Conservation (phyloP, 2,329 filamentous ascomycete species). For the Aspergillus pseudoterreus region DNA sequence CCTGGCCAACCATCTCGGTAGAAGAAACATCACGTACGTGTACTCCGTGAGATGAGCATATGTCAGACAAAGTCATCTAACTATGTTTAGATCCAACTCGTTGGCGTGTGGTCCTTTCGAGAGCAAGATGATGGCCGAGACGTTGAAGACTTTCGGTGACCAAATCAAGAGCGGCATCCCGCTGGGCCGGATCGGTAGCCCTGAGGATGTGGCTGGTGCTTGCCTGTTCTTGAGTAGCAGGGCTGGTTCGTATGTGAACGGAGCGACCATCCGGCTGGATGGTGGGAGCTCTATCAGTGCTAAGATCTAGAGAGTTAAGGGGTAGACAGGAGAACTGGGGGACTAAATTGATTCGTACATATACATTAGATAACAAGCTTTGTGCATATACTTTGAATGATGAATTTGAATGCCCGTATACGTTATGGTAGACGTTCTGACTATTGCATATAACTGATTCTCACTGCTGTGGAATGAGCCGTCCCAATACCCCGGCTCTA, state of each 20-base stretch:
- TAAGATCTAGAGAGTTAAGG: constrained; percentile 30
- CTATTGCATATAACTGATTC: too few relatives aligned
- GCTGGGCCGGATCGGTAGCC: constrained; percentile 62
- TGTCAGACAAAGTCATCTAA: constrained; percentile 22
- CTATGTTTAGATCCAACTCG: constrained; percentile 57
- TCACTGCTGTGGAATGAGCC: too few relatives aligned
- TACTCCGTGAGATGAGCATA: constrained; percentile 2
- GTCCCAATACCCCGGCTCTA: too few relatives aligned
- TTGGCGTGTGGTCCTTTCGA: constrained; percentile 66
- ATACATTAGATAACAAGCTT: too few relatives aligned
- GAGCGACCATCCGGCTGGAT: constrained; percentile 61
- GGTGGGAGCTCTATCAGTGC: constrained; percentile 48
- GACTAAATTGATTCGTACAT: too few relatives aligned
- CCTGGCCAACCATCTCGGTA: constrained; percentile 49
- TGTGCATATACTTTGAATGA: too few relatives aligned
- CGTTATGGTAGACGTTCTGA: too few relatives aligned
- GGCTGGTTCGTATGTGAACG: constrained; percentile 65
- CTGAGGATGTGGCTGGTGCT: constrained; percentile 67
- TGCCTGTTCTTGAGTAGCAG: constrained; percentile 67
- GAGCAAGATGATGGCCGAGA: constrained; percentile 54
- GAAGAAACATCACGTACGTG: constrained; percentile 52
- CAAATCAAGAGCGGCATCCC: constrained; percentile 56
- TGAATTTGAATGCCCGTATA: too few relatives aligned
- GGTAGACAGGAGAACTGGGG: neutral
- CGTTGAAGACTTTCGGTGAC: constrained; percentile 48